A percentile compares a stretch with the other conserved stretches of the same genome.
Conservation (phyloP, 805 yeast species). For the Hanseniaspora thailandica region DNA sequence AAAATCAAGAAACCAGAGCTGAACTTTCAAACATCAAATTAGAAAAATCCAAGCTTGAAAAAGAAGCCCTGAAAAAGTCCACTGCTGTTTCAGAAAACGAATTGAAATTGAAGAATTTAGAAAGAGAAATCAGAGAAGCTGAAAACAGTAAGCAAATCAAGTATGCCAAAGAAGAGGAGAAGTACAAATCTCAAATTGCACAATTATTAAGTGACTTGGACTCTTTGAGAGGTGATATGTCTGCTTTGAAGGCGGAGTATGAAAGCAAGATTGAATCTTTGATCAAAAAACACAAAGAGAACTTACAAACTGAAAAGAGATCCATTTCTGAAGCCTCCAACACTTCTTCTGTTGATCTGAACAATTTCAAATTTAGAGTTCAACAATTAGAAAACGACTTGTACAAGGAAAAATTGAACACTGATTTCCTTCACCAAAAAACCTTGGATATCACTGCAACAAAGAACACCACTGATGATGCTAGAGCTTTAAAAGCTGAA, state of each 20-base stretch:
- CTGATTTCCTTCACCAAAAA: conserved; percentile 24
- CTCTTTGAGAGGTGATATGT: conserved; percentile 23
- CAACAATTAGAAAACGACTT: conserved; percentile 30
- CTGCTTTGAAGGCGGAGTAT: conserved; percentile 35
- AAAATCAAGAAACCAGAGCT: conserved; percentile 34
- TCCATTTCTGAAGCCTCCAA: background rate
- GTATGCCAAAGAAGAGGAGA: conserved; percentile 18
- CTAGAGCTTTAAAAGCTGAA: conserved; percentile 33
- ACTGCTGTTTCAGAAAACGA: conserved; percentile 3
- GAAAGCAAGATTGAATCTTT: background rate
- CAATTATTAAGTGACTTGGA: conserved; percentile 24
- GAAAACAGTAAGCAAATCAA: conserved; percentile 21
- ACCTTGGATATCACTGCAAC: conserved; percentile 25
- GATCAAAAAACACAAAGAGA: background rate
- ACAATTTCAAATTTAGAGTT: conserved; percentile 25
- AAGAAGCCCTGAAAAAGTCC: background rate
- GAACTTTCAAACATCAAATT: conserved; percentile 32
- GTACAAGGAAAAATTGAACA: conserved; percentile 26
- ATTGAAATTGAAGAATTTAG: conserved; percentile 25
- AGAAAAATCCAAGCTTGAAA: conserved; percentile 27
- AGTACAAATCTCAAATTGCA: conserved; percentile 24
- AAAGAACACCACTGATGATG: conserved; percentile 25
- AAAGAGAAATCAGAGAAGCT: conserved; percentile 30
- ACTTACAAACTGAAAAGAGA: conserved; percentile 31
- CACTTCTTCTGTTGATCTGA: conserved; percentile 27